These are phyloP conservation scores for Volutella citrinella DNA, from an alignment of 2,329 filamentous ascomycete species.

Conservation along the genomic window DNA sequence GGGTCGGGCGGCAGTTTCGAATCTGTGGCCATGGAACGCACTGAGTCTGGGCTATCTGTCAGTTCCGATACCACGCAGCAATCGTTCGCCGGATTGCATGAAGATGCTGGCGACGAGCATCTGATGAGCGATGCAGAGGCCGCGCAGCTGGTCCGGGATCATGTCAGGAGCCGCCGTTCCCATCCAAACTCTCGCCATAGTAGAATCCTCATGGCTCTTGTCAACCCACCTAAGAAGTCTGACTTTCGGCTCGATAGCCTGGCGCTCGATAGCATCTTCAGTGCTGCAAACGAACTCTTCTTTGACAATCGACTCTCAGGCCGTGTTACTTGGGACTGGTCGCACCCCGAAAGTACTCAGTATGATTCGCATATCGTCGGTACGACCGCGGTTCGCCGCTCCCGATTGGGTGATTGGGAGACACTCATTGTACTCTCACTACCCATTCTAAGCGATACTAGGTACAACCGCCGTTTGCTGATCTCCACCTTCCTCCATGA, in stretches of 20 bases:
- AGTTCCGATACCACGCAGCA: constrained; percentile 37
- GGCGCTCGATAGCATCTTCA: constrained; percentile 57
- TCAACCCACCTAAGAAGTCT: constrained; percentile 48
- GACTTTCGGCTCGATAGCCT: constrained; percentile 55
- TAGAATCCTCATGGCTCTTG: constrained; percentile 56
- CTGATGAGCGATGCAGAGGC: constrained; percentile 46
- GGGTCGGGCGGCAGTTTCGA: too few species aligned
- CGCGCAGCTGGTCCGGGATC: constrained; percentile 45
- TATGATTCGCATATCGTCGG: constrained; percentile 58
- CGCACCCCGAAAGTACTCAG: constrained; percentile 44
- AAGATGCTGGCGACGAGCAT: constrained; percentile 26
- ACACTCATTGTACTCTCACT: constrained; percentile 61
- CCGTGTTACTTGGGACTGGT: constrained; percentile 64
- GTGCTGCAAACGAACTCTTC: constrained; percentile 60
- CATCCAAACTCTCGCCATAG: constrained; percentile 50
- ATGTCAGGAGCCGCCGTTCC: constrained; percentile 42
- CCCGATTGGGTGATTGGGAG: constrained; percentile 51
- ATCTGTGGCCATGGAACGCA: constrained; percentile 42
- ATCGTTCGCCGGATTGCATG: constrained; percentile 21
- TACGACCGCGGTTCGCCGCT: constrained; percentile 56
- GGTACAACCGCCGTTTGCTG: constrained; percentile 58
- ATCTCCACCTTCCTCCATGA: constrained; percentile 66
- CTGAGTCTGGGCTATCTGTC: constrained; percentile 48
- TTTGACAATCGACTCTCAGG: constrained; percentile 54
- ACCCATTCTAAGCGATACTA: constrained; percentile 52